A percentile compares a stretch with the other conserved stretches of the same genome.
phyloP scores from a whole-genome alignment of 352 stramenopile species.

The Thraustochytrium sp. region DNA sequence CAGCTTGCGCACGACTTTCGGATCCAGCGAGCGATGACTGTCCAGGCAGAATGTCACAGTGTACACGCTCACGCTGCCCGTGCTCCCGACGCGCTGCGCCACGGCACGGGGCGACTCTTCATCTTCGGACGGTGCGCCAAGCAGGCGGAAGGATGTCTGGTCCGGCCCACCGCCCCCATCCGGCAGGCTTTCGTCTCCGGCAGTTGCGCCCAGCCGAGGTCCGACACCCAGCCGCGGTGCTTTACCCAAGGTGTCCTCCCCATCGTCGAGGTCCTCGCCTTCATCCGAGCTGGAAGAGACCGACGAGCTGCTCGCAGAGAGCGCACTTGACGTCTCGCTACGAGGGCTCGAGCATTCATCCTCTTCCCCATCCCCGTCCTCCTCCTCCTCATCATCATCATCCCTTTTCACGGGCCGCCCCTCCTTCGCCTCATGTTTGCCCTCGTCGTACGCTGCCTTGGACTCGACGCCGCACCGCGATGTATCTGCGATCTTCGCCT shows the following conservation, averaged over 20 bases:
- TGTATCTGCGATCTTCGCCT: neutral
- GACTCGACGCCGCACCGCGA: neutral
- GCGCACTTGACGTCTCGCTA: neutral
- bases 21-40: neutral
- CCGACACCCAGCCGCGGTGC: too few species aligned
- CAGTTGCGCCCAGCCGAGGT: too few species aligned
- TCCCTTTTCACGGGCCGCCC: neutral
- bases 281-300: neutral
- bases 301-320: neutral
- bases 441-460: neutral
- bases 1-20: neutral
- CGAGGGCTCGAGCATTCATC: too few species aligned
- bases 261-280: neutral
- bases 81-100: neutral
- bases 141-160: too few species aligned
- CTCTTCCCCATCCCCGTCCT: neutral
- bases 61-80: neutral
- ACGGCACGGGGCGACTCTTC: neutral
- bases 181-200: too few species aligned
- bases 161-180: too few species aligned
- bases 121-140: too few species aligned
- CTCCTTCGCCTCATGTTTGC: neutral
- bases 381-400: neutral
- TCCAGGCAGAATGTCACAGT: neutral
- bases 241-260: too few species aligned